A percentile compares a stretch with the other conserved stretches of the same genome.
phyloP scores from a whole-genome alignment of 2,329 filamentous ascomycete genomes.

The Lasiodiplodia sp. region DNA sequence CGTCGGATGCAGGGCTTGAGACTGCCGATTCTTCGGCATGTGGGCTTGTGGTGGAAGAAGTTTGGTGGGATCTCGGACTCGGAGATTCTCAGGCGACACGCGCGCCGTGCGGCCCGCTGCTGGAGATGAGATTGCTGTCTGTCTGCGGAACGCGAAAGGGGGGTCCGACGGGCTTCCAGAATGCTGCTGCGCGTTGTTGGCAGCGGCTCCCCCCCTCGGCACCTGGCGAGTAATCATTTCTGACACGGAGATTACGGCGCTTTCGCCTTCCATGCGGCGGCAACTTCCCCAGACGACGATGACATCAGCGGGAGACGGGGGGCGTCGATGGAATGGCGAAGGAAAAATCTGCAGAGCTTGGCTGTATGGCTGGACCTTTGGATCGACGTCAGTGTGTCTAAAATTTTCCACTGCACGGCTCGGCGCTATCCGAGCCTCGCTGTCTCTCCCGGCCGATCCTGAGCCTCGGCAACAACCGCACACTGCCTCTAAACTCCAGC shows the following conservation, averaged over 20 bases:
- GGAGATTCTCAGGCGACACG: slow-evolving; percentile 18
- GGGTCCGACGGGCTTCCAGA: neutral
- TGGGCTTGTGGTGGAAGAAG: slow-evolving; percentile 12
- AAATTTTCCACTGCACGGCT: slow-evolving; percentile 24
- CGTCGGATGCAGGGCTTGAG: slow-evolving; percentile 19
- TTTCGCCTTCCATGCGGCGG: neutral
- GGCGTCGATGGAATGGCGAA: neutral
- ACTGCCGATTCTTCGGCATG: slow-evolving; percentile 25
- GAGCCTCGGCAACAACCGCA: slow-evolving; percentile 23
- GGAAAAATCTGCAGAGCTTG: slow-evolving; percentile 21
- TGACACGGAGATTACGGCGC: slow-evolving; percentile 14
- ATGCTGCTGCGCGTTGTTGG: neutral
- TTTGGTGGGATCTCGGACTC: slow-evolving; percentile 26
- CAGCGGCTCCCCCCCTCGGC: neutral
- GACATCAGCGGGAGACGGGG: neutral
- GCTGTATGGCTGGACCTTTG: slow-evolving; percentile 4
- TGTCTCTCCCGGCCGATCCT: slow-evolving; percentile 24
- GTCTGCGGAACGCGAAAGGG: slow-evolving; percentile 15
- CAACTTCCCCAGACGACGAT: slow-evolving; percentile 3
- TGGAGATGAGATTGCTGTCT: neutral
- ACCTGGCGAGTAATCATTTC: slow-evolving; percentile 9
- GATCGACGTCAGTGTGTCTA: slow-evolving; percentile 29
- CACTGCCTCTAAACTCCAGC: neutral
- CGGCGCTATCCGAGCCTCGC: slow-evolving; percentile 22
- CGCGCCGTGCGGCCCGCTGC: neutral